Percentiles rank a stretch among this genome's conserved stretches.
Evolutionary conservation across 2,329 filamentous ascomycete genomes (phyloP).

Genomic region (Byssothecium circinans): DNA sequence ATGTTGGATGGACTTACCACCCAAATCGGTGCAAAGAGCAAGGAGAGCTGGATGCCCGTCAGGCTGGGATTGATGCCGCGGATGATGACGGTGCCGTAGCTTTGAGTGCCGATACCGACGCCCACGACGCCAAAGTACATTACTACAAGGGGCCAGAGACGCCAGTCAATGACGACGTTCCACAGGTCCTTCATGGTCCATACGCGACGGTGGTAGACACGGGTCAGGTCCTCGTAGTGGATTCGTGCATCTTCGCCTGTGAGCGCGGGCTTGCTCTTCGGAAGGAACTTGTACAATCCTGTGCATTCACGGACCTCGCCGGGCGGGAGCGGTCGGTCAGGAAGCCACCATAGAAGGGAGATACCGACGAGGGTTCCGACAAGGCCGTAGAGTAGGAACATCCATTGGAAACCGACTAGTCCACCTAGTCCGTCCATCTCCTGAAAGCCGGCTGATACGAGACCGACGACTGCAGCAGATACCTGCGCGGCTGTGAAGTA

Average conservation of each 20-base stretch:
- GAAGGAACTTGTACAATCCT: conserved; percentile 66
- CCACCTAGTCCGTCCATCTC: conserved; percentile 80
- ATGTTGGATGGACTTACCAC: conserved; percentile 61
- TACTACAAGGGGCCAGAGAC: conserved; percentile 79
- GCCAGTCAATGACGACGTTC: conserved; percentile 78
- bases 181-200: conserved; percentile 74
- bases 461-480: conserved; percentile 83
- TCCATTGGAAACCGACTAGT: conserved; percentile 83
- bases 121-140: conserved; percentile 98
- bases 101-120: conserved; percentile 86
- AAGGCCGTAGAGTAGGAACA: conserved; percentile 87
- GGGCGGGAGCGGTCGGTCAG: conserved; percentile 76
- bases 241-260: conserved; percentile 75
- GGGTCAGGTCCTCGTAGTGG: conserved; percentile 79
- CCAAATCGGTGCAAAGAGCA: conserved; percentile 91
- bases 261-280: conserved; percentile 69
- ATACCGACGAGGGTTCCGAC: conserved; percentile 73
- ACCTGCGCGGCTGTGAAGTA: conserved; percentile 90
- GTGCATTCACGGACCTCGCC: conserved; percentile 60
- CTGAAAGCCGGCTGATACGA: conserved; percentile 90
- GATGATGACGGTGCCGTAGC: conserved; percentile 87
- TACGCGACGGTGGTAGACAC: conserved; percentile 73
- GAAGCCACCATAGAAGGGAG: conserved; percentile 83
- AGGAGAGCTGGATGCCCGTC: conserved; percentile 72
- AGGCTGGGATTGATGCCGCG: conserved; percentile 73